Evolutionary conservation across 2,329 filamentous ascomycete genomes (phyloP).

Genomic region (Aureobasidium sp.): DNA sequence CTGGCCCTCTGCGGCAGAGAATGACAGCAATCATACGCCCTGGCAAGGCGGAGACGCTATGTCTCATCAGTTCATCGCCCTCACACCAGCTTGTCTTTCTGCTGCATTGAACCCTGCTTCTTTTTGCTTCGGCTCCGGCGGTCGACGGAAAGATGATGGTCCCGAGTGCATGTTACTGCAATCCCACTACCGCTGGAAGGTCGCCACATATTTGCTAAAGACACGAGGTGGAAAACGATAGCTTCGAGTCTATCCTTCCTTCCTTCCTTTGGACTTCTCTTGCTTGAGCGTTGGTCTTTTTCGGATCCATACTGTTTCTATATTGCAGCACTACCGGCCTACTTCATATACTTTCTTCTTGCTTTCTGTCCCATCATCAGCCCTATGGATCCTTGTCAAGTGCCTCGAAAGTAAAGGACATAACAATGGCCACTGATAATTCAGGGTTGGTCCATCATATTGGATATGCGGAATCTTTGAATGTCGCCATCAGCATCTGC

Average conservation of each 20-base stretch:
- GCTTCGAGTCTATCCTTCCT: not conserved
- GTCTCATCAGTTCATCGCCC: not conserved
- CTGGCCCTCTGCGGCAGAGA: not conserved
- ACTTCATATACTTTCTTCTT: not conserved
- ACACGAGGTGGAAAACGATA: not conserved
- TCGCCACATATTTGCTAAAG: not conserved
- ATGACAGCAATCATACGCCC: not conserved
- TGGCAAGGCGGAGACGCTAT: not conserved
- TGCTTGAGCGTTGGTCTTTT: not conserved
- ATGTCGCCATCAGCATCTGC: constrained; percentile 24
- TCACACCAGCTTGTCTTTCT: not conserved
- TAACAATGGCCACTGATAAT: not conserved
- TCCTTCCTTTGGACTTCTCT: not conserved
- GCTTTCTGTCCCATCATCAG: not conserved
- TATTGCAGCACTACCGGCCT: not conserved
- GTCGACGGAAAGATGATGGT: too few relatives aligned
- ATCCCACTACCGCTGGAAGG: not conserved
- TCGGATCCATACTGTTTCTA: not conserved
- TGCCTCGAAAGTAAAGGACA: not conserved
- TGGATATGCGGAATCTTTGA: constrained; percentile 20
- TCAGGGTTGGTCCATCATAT: constrained; percentile 11
- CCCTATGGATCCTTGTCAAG: not conserved
- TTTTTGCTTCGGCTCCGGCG: too few relatives aligned
- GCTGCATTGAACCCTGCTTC: too few relatives aligned
- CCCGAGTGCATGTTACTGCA: not conserved